Evolutionary conservation across 2,329 filamentous ascomycete species (phyloP).

Genomic region (Colletotrichum cereale): DNA sequence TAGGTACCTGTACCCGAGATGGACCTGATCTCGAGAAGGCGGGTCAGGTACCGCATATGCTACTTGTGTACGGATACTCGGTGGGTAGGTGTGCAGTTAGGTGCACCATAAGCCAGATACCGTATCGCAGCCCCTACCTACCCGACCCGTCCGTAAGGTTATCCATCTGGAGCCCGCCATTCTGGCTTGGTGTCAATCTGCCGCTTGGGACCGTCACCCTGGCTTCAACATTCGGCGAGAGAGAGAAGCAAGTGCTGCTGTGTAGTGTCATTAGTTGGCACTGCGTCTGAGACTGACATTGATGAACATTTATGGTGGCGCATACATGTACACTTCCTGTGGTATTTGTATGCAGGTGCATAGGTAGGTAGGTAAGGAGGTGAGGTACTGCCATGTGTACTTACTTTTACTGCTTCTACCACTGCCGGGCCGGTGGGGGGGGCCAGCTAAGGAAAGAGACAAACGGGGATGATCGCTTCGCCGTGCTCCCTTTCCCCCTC

Average conservation of each 20-base stretch:
- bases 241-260: neutral
- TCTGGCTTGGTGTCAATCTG: neutral
- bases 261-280: neutral
- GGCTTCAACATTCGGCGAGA: neutral
- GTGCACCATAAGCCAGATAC: no score
- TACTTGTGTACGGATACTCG: no score
- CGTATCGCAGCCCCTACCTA: neutral
- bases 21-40: neutral
- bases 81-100: no score
- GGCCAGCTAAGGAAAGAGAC: neutral
- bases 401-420: constrained; percentile 22
- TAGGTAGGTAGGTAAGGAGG: neutral
- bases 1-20: neutral
- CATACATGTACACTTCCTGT: neutral
- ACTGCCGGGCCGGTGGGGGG: constrained; percentile 22
- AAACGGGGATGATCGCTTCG: constrained; percentile 1
- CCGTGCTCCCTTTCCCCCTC: neutral
- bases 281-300: neutral
- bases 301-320: neutral
- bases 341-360: neutral
- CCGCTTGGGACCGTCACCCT: neutral
- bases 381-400: neutral
- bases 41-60: neutral
- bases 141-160: neutral
- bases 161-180: neutral